These are phyloP conservation scores for Metschnikowia santaceciliae DNA, from an alignment of 805 yeast genomes.

Conservation along the genomic window DNA sequence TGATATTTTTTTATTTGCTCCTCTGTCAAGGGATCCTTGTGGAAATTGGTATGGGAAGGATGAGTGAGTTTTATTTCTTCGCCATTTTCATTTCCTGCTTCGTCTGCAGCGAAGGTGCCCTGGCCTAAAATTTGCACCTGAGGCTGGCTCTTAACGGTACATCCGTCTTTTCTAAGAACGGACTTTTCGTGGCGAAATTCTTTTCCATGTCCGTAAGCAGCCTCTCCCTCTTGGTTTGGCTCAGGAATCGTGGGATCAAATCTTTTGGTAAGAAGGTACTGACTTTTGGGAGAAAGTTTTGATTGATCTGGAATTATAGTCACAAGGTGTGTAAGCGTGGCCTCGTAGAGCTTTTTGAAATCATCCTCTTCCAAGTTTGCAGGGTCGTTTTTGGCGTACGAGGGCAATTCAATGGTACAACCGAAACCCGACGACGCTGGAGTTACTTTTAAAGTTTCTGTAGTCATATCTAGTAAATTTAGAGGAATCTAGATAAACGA, in stretches of 20 bases:
- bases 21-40: constrained; percentile 59
- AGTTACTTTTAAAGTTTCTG: constrained; percentile 6
- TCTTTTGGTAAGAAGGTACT: constrained; percentile 68
- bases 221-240: constrained; percentile 35
- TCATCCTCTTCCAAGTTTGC: constrained; percentile 61
- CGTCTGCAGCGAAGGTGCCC: constrained; percentile 57
- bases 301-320: constrained; percentile 70
- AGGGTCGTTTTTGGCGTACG: constrained; percentile 66
- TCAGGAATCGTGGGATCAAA: constrained; percentile 66
- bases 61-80: constrained; percentile 63
- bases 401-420: constrained; percentile 62
- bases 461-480: not conserved
- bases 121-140: constrained; percentile 91
- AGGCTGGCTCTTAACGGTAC: constrained; percentile 75
- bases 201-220: constrained; percentile 82
- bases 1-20: constrained; percentile 56
- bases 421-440: constrained; percentile 45
- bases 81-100: constrained; percentile 58
- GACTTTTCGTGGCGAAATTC: constrained; percentile 52
- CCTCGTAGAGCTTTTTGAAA: constrained; percentile 56
- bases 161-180: constrained; percentile 76
- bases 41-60: constrained; percentile 82
- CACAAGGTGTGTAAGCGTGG: constrained; percentile 66
- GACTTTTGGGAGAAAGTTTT: constrained; percentile 67
- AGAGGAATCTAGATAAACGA: not conserved